Percentiles rank a stretch among this genome's conserved stretches.
phyloP scores from a whole-genome alignment of 441 rosid genomes.

The Melastoma candidum region DNA sequence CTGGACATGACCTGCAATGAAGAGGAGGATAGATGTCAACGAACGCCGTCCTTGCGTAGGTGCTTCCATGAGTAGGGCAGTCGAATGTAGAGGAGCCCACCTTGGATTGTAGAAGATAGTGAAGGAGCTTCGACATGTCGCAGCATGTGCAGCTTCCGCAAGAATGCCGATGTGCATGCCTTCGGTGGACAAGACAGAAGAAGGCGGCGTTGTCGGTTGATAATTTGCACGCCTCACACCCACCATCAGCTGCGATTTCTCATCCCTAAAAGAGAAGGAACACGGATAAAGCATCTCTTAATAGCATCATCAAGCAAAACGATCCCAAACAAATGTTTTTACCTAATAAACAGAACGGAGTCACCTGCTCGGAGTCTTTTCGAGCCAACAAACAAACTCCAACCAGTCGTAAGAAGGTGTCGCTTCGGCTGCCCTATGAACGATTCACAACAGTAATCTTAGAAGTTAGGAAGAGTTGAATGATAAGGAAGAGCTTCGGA shows the following conservation, averaged over 20 bases:
- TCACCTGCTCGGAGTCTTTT: conserved; percentile 95
- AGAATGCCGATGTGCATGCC: conserved; percentile 99
- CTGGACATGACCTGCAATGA: conserved; percentile 72
- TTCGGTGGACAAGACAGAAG: conserved; percentile 86
- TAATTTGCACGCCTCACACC: conserved; percentile 91
- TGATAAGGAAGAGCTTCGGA: too few relatives aligned
- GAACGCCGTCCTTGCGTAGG: not conserved
- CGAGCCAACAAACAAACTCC: conserved; percentile 95
- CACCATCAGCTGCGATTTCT: conserved; percentile 85
- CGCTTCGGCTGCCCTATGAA: conserved; percentile 83
- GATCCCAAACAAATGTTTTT: not conserved
- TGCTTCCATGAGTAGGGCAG: not conserved
- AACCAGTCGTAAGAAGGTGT: conserved; percentile 95
- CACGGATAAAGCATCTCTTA: too few relatives aligned
- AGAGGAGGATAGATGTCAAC: conserved; percentile 9
- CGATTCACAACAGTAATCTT: not conserved
- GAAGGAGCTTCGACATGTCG: conserved; percentile 73
- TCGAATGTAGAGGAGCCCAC: conserved; percentile 23
- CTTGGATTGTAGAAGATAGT: conserved; percentile 93
- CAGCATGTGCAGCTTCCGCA: conserved; percentile 98
- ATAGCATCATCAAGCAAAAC: too few relatives aligned
- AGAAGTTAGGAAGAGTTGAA: not conserved
- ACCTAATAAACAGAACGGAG: conserved; percentile 91
- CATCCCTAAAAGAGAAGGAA: conserved; percentile 43
- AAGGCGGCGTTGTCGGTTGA: conserved; percentile 77